A percentile compares a stretch with the other conserved stretches of the same genome.
These are phyloP conservation scores for Dendryphion nanum DNA, from an alignment of 2,329 filamentous ascomycete species.

Conservation along the genomic window DNA sequence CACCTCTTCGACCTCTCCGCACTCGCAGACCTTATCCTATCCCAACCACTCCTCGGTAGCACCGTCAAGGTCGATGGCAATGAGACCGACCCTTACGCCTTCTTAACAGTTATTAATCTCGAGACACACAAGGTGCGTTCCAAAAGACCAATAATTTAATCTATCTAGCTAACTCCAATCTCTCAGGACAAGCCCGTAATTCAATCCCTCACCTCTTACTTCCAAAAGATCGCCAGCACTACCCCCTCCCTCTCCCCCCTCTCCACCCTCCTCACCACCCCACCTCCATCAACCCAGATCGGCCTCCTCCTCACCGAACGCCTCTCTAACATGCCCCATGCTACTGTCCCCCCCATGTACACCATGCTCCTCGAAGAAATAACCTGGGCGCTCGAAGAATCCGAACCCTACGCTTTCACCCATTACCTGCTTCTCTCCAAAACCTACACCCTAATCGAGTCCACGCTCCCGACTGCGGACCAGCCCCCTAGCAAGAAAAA, in stretches of 20 bases:
- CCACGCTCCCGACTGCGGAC: conserved; percentile 61
- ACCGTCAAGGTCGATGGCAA: conserved; percentile 98
- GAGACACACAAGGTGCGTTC: conserved; percentile 63
- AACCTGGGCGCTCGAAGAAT: conserved; percentile 80
- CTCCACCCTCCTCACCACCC: conserved; percentile 34
- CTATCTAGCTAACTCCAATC: background rate
- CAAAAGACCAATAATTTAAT: background rate
- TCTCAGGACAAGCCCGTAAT: conserved; percentile 66
- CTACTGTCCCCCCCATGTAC: conserved; percentile 92
- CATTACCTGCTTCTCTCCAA: conserved; percentile 92
- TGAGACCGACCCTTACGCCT: conserved; percentile 87
- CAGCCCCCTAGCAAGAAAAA: conserved; percentile 45
- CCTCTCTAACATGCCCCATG: conserved; percentile 93
- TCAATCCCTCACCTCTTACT: conserved; percentile 68
- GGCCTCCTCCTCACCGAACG: conserved; percentile 89
- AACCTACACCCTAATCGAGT: conserved; percentile 86
- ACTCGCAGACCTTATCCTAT: conserved; percentile 80
- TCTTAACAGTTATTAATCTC: conserved; percentile 84
- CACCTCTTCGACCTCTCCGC: conserved; percentile 83
- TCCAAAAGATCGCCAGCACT: conserved; percentile 55
- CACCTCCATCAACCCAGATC: conserved; percentile 54
- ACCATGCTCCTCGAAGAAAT: conserved; percentile 92
- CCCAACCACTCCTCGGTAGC: conserved; percentile 83
- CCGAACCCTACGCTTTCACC: conserved; percentile 88
- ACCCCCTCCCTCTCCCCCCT: conserved; percentile 55